These are phyloP conservation scores for Colletotrichum caudatum DNA, from an alignment of 2,329 filamentous ascomycete genomes.

Conservation along the genomic window DNA sequence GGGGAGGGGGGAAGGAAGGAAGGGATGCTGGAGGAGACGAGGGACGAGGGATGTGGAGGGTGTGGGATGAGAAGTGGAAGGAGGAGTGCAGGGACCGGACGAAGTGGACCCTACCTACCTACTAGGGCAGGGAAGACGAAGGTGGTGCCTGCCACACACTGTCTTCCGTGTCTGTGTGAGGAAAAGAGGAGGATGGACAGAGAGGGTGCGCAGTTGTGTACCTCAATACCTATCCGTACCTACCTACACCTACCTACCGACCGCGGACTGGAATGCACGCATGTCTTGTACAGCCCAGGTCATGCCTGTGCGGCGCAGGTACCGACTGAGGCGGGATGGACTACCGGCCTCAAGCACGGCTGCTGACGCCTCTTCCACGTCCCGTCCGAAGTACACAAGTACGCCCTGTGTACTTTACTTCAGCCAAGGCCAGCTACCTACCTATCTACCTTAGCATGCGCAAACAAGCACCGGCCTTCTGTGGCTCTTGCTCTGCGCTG, in stretches of 20 bases:
- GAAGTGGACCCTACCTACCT: conserved; percentile 15
- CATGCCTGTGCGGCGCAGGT: conserved; percentile 12
- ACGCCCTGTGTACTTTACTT: conserved; percentile 28
- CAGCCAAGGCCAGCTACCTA: conserved; percentile 14
- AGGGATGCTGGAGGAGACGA: background rate
- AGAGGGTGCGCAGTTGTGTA: background rate
- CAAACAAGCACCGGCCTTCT: conserved; percentile 2
- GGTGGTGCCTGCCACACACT: background rate
- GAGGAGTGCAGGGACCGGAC: conserved; percentile 19
- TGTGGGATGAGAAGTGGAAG: background rate
- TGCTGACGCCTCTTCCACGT: conserved; percentile 20
- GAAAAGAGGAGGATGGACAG: background rate
- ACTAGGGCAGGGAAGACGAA: conserved; percentile 1
- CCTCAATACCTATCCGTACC: no score
- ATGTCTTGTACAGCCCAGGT: conserved; percentile 19
- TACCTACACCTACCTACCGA: background rate
- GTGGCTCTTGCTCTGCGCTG: conserved; percentile 1
- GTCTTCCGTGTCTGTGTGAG: conserved; percentile 5
- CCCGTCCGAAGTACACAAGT: conserved; percentile 21
- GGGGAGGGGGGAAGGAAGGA: conserved; percentile 6
- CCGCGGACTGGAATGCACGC: background rate
- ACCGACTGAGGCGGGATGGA: conserved; percentile 15
- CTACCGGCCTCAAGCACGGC: conserved; percentile 23
- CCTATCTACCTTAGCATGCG: background rate
- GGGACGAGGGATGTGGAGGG: background rate